These are phyloP conservation scores for Blastocystis sp. DNA, from an alignment of 352 stramenopile species.

Conservation along the genomic window DNA sequence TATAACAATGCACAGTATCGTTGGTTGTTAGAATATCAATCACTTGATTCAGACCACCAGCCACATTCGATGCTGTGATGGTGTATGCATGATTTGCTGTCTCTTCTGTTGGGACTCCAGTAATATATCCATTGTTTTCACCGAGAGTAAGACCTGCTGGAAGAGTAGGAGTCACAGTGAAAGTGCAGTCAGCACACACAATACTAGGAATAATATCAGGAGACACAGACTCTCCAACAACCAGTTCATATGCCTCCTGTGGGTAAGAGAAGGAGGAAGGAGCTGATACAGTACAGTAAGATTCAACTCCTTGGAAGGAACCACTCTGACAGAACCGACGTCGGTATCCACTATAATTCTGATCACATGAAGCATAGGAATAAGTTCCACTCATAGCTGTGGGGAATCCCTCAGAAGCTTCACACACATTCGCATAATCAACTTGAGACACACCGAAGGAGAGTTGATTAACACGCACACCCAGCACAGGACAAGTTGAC, in stretches of 20 bases:
- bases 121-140: background rate
- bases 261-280: conserved; percentile 55
- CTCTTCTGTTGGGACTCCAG: background rate
- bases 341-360: conserved; percentile 39
- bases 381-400: background rate
- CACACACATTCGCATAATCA: background rate
- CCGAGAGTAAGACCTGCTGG: conserved; percentile 17
- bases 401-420: background rate
- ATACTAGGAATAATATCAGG: conserved; percentile 19
- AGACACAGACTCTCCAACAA: background rate
- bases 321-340: conserved; percentile 1
- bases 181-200: conserved; percentile 45
- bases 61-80: conserved; percentile 36
- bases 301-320: background rate
- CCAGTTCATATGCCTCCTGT: conserved; percentile 38
- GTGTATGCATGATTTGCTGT: conserved; percentile 11
- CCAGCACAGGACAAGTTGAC: background rate
- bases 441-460: background rate
- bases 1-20: conserved; percentile 56
- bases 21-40: conserved; percentile 37
- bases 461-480: background rate
- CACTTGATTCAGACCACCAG: background rate
- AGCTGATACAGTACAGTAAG: conserved; percentile 40
- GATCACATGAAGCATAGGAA: conserved; percentile 17
- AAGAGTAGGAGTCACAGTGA: conserved; percentile 21